phyloP scores from a whole-genome alignment of 495 filamentous ascomycete genomes.

The Podospora pseudocomata region DNA sequence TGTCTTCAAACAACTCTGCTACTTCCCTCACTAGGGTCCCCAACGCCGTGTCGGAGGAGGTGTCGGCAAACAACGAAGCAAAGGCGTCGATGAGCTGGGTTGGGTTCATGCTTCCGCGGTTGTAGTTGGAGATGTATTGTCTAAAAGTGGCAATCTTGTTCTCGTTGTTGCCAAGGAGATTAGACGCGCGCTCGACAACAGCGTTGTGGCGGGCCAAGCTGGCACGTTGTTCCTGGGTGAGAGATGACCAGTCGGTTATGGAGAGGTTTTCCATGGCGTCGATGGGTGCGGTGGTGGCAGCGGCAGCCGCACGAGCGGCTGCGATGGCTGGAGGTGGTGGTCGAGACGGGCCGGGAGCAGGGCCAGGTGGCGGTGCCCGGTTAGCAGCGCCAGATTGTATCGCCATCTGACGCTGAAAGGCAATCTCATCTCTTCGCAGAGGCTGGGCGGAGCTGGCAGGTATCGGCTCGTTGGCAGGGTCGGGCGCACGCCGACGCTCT shows the following conservation, averaged over 20 bases:
- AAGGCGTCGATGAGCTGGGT: constrained; percentile 76
- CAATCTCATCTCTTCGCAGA: constrained; percentile 79
- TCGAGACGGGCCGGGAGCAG: constrained; percentile 38
- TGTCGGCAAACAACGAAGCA: constrained; percentile 73
- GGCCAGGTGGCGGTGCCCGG: constrained; percentile 1
- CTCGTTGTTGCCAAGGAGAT: constrained; percentile 69
- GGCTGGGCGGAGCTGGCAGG: constrained; percentile 78
- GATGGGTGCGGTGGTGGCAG: constrained; percentile 24
- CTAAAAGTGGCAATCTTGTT: constrained; percentile 75
- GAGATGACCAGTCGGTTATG: constrained; percentile 39
- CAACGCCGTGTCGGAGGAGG: constrained; percentile 65
- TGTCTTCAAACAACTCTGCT: constrained; percentile 87
- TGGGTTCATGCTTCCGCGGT: constrained; percentile 61
- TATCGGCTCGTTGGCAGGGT: constrained; percentile 70
- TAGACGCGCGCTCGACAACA: constrained; percentile 79
- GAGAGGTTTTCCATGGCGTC: constrained; percentile 40
- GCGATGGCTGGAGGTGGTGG: constrained; percentile 10
- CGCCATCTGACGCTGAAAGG: constrained; percentile 89
- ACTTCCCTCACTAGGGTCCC: constrained; percentile 90
- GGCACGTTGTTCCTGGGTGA: constrained; percentile 73
- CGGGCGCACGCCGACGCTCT: constrained; percentile 46
- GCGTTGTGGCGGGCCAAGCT: constrained; percentile 70
- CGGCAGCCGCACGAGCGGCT: constrained; percentile 15
- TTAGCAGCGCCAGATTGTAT: constrained; percentile 39
- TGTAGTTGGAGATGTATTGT: constrained; percentile 68